Evolutionary conservation across 2,329 filamentous ascomycete species (phyloP).

Genomic region (Talaromyces marneffei): DNA sequence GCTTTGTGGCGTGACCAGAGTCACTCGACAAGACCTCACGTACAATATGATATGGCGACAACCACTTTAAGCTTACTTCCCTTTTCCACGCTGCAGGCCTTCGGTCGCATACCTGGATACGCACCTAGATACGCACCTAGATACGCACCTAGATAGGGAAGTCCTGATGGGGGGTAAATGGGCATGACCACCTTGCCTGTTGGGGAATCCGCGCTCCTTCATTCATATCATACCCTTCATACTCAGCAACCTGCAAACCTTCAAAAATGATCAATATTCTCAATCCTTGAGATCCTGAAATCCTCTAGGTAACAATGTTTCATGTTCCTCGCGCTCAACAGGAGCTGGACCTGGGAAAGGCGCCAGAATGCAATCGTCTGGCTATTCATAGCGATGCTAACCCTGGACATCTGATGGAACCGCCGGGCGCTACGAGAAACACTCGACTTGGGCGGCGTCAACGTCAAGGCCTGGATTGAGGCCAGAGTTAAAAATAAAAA

Average conservation of each 20-base stretch:
- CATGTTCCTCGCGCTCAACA: not conserved
- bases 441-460: not conserved
- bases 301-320: not conserved
- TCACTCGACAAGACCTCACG: not conserved
- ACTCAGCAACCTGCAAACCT: not conserved
- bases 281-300: not conserved
- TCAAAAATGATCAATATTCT: not conserved
- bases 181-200: not conserved
- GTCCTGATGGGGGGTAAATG: not conserved
- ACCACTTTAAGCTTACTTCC: not conserved
- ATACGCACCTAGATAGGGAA: not conserved
- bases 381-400: not conserved
- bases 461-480: not conserved
- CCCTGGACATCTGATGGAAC: not conserved
- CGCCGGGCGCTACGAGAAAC: conserved; percentile 7
- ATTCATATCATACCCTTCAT: not conserved
- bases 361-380: not conserved
- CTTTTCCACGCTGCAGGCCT: not conserved
- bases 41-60: not conserved
- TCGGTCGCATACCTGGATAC: not conserved
- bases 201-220: not conserved
- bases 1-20: not conserved
- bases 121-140: no score
- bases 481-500: not conserved
- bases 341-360: not conserved